These are phyloP conservation scores for Discostella stelligeroides DNA, from an alignment of 108 stramenopile genomes.

Conservation along the genomic window DNA sequence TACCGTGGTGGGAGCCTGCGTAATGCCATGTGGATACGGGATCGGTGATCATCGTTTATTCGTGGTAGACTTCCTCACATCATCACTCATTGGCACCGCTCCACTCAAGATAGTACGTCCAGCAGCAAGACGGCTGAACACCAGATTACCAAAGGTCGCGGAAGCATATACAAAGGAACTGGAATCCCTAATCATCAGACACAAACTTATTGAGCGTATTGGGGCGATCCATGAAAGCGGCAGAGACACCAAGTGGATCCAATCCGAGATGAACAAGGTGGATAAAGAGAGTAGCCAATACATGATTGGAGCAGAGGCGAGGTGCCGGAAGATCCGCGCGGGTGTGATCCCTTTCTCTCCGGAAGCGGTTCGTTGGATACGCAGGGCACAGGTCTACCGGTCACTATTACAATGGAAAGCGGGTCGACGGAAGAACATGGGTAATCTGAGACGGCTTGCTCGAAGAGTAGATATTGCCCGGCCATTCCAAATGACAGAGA, in stretches of 20 bases:
- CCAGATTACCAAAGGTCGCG: neutral
- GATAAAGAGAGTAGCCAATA: constrained; percentile 6
- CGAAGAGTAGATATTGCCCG: neutral
- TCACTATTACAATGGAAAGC: constrained; percentile 1
- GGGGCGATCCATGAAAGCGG: neutral
- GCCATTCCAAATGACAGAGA: constrained; percentile 4
- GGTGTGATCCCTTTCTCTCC: constrained; percentile 21
- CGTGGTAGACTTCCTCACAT: neutral
- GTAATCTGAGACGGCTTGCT: constrained; percentile 13
- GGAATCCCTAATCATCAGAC: neutral
- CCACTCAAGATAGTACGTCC: neutral
- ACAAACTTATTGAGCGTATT: neutral
- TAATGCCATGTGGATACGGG: too few relatives aligned
- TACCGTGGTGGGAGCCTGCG: too few relatives aligned
- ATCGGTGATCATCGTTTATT: too few relatives aligned
- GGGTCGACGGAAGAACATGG: constrained; percentile 8
- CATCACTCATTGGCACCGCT: neutral
- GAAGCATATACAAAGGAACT: constrained; percentile 6
- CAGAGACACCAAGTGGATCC: neutral
- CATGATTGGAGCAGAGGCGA: constrained; percentile 20
- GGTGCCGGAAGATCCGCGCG: constrained; percentile 11
- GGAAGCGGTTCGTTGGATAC: constrained; percentile 17
- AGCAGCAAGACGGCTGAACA: constrained; percentile 1
- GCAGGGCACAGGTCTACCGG: constrained; percentile 13
- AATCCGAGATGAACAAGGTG: neutral